Evolutionary conservation across 2,329 filamentous ascomycete genomes (phyloP).

Genomic region (Metarhizium brunneum): DNA sequence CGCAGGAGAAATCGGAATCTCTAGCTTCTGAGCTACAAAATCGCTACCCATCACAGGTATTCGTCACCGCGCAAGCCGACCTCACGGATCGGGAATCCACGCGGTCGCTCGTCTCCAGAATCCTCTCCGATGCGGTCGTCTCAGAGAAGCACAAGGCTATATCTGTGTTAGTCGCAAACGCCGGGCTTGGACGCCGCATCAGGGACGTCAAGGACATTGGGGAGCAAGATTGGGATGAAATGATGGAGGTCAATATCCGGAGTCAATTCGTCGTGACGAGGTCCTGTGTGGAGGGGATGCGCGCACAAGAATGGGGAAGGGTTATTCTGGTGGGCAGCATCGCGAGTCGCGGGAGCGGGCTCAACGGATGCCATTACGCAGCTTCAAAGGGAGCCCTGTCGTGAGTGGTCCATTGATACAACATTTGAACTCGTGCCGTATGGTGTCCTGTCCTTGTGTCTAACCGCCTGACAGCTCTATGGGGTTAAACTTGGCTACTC

Average conservation of each 20-base stretch:
- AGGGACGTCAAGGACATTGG: conserved; percentile 4
- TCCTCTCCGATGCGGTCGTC: not conserved
- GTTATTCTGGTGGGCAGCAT: conserved; percentile 7
- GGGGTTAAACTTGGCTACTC: conserved; percentile 5
- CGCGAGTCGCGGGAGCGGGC: conserved; percentile 4
- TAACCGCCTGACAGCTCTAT: conserved; percentile 3
- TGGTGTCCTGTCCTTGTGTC: not conserved
- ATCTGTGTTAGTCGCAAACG: conserved; percentile 6
- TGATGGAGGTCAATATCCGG: conserved; percentile 6
- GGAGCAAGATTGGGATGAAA: conserved; percentile 6
- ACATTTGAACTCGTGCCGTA: not conserved
- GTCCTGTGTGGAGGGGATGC: conserved; percentile 6
- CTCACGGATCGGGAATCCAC: conserved; percentile 5
- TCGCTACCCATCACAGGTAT: conserved; percentile 3
- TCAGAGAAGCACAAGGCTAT: conserved; percentile 1
- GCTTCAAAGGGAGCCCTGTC: conserved; percentile 7
- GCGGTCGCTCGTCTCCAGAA: not conserved
- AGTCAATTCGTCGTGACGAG: conserved; percentile 8
- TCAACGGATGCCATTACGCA: conserved; percentile 8
- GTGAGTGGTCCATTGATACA: not conserved
- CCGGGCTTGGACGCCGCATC: conserved; percentile 6
- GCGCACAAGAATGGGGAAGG: conserved; percentile 4
- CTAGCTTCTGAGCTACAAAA: not conserved
- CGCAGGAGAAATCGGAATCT: conserved; percentile 4
- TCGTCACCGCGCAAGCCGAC: conserved; percentile 3